Conservation (phyloP, 345 rosid genomes). For the Camelina hispida region DNA sequence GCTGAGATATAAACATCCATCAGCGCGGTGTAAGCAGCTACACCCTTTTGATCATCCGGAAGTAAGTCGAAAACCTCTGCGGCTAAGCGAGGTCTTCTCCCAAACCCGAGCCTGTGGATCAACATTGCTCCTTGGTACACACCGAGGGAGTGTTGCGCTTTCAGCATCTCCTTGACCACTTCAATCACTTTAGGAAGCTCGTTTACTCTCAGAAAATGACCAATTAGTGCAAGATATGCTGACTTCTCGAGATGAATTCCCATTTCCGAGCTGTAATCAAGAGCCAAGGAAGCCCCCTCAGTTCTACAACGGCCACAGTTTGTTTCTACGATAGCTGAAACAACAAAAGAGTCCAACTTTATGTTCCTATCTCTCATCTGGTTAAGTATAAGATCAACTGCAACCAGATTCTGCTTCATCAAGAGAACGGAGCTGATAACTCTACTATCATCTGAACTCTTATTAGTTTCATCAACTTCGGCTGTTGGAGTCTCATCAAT, state of each 20-base stretch:
- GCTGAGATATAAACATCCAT: slow-evolving; percentile 70
- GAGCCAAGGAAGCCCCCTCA: slow-evolving; percentile 66
- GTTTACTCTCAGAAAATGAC: slow-evolving; percentile 56
- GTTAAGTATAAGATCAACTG: slow-evolving; percentile 60
- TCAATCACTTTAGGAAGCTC: slow-evolving; percentile 52
- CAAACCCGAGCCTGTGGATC: slow-evolving; percentile 71
- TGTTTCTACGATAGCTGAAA: slow-evolving; percentile 57
- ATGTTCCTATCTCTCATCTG: slow-evolving; percentile 49
- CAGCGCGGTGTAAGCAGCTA: slow-evolving; percentile 75
- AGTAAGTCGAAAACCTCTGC: slow-evolving; percentile 62
- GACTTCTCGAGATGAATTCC: slow-evolving; percentile 57
- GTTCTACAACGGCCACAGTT: slow-evolving; percentile 52
- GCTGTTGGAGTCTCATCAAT: slow-evolving; percentile 30
- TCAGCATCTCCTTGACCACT: slow-evolving; percentile 58
- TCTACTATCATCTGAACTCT: slow-evolving; percentile 43
- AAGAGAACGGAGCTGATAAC: slow-evolving; percentile 58
- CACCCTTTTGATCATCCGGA: slow-evolving; percentile 63
- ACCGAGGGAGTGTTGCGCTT: slow-evolving; percentile 63
- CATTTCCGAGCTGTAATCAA: slow-evolving; percentile 59
- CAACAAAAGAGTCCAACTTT: slow-evolving; percentile 50
- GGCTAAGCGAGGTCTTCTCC: slow-evolving; percentile 73
- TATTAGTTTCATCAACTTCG: slow-evolving; percentile 37
- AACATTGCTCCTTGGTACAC: slow-evolving; percentile 63
- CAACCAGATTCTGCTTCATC: slow-evolving; percentile 65
- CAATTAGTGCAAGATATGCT: slow-evolving; percentile 65